Evolutionary conservation across 306 rosid species (phyloP), one percentile per base, ranked within the genome.

Genomic region (Comarum palustre): DNA sequence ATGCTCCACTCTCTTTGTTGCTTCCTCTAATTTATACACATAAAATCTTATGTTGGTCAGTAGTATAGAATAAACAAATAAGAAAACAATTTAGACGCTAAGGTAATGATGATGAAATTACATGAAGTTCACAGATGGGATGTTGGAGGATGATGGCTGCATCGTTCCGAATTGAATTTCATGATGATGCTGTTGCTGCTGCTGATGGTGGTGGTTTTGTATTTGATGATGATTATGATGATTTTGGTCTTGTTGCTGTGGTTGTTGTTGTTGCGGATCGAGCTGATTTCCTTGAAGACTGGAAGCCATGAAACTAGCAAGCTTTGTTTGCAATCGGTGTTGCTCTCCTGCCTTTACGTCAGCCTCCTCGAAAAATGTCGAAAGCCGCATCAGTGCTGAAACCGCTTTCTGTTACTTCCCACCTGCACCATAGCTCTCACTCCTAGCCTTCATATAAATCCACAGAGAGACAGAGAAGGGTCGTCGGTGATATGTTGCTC

Each of bases 121-220:
- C 99, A 90, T 59, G 82, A 77, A 90, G 84, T 80, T 87, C 70
- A 81, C 96, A 0, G 84, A 85, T 0, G 87, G 89, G 62, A 92
- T 61, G 63, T 83, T 75, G 50, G 88, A 84, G 0, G 97, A 81
- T 76, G 96, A 80, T 42, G 91, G 77, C 46, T 90, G 99, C 80
- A 84, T 88, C 86, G 84, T 86, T 74, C 87, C 96, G 58, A 86
- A 94, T 24, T 92, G 83, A 71, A 79, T 73, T 20, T 69, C 68
- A 27, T 41, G 57, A 11, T 75, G 79, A 58, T 76, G 78, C 7
- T 57, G 62, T 3, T 57, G 45, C 3, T 71, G 80, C 1, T 71
- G 79, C 0, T 73, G 71, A 5, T 45, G 73, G 2, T 67, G 79
- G 39, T 69, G 68, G 17, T 83, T 81, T 64, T 77, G 86, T 46